phyloP scores from a whole-genome alignment of 1,139 yeast species.

The Geotrichum cucujoidarum region DNA sequence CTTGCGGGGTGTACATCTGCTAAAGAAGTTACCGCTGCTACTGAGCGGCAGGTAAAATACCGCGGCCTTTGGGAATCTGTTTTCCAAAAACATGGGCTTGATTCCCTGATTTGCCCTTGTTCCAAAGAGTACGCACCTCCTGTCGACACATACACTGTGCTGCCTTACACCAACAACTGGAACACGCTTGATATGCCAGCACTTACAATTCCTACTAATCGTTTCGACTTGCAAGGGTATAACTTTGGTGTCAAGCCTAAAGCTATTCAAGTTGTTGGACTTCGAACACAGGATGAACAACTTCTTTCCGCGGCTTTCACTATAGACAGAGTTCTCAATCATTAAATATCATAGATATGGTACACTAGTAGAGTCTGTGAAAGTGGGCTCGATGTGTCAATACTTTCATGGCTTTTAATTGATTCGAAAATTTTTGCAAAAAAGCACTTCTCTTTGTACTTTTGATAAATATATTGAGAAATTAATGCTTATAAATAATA shows the following conservation, averaged over 20 bases:
- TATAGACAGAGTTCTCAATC: constrained; percentile 9
- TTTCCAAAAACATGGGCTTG: constrained; percentile 10
- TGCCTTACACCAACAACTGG: constrained; percentile 18
- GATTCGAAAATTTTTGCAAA: no score
- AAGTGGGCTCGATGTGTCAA: no score
- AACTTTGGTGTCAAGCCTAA: constrained; percentile 18
- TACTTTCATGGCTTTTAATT: no score
- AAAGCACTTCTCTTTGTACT: no score
- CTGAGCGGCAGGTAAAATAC: constrained; percentile 1
- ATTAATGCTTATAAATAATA: no score
- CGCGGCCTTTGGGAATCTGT: constrained; percentile 15
- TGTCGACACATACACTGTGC: constrained; percentile 6
- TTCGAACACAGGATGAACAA: constrained; percentile 15
- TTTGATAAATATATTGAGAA: no score
- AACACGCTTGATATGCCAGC: constrained; percentile 19
- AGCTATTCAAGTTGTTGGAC: constrained; percentile 17
- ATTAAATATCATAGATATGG: no score
- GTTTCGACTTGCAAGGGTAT: no score
- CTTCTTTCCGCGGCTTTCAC: constrained; percentile 10
- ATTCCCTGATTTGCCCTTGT: constrained; percentile 17
- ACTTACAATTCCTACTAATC: constrained; percentile 15
- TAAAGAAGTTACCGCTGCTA: constrained; percentile 1
- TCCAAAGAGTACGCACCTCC: constrained; percentile 14
- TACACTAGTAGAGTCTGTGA: no score
- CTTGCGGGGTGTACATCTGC: neutral